Conservation (phyloP, 2,329 filamentous ascomycete genomes). For the Beauveria brongniartii region DNA sequence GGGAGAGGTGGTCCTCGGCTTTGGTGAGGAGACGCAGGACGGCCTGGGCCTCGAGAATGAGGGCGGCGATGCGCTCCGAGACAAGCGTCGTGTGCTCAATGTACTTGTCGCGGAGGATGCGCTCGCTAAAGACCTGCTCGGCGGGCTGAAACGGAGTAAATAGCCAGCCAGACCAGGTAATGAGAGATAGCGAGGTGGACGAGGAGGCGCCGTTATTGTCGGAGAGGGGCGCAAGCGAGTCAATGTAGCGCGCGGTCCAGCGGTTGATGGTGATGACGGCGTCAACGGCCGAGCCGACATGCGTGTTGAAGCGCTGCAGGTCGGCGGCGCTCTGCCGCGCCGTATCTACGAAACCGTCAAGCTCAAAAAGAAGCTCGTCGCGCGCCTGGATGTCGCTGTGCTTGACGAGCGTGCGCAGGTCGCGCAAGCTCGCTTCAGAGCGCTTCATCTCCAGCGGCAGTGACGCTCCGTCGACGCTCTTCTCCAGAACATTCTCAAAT, state of each 20-base stretch:
- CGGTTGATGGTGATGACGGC: slow-evolving; percentile 66
- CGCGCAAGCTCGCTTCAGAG: slow-evolving; percentile 64
- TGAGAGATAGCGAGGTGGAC: slow-evolving; percentile 27
- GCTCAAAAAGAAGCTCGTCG: slow-evolving; percentile 65
- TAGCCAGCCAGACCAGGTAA: slow-evolving; percentile 33
- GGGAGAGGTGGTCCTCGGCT: slow-evolving; percentile 60
- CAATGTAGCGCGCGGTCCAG: slow-evolving; percentile 64
- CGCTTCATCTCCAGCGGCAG: slow-evolving; percentile 74
- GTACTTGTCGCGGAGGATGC: slow-evolving; percentile 63
- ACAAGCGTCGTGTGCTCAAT: slow-evolving; percentile 62
- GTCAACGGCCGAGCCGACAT: slow-evolving; percentile 66
- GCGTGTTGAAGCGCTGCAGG: slow-evolving; percentile 67
- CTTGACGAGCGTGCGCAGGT: slow-evolving; percentile 63
- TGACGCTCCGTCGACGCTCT: slow-evolving; percentile 55
- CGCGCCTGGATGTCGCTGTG: slow-evolving; percentile 60
- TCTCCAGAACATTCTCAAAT: slow-evolving; percentile 68
- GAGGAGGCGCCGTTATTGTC: slow-evolving; percentile 16
- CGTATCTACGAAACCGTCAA: slow-evolving; percentile 66
- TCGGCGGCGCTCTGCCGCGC: slow-evolving; percentile 57
- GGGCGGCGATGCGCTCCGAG: slow-evolving; percentile 56
- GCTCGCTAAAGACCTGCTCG: slow-evolving; percentile 40
- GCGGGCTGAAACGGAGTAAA: slow-evolving; percentile 57
- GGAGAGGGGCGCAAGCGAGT: slow-evolving; percentile 42
- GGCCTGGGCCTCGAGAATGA: slow-evolving; percentile 64
- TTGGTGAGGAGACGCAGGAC: slow-evolving; percentile 57